These are phyloP conservation scores for Talaromyces amestolkiae DNA, from an alignment of 2,329 filamentous ascomycete genomes.

Conservation along the genomic window DNA sequence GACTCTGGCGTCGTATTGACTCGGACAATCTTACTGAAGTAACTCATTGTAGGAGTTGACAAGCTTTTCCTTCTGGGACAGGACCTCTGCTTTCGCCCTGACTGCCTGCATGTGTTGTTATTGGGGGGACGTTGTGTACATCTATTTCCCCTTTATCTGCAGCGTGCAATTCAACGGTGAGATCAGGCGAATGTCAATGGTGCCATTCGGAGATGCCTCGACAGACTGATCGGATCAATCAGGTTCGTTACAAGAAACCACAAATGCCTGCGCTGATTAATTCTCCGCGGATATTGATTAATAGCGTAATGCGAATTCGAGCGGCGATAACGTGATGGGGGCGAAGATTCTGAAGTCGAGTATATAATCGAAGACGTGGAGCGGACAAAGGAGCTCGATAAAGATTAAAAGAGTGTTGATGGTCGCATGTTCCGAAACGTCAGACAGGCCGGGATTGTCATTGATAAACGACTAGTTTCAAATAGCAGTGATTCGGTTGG, in stretches of 20 bases:
- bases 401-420: constrained; percentile 9
- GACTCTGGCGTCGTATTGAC: neutral
- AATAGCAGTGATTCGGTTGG: neutral
- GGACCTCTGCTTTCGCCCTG: constrained; percentile 51
- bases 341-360: neutral
- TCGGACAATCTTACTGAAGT: constrained; percentile 67
- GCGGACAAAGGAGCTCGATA: neutral
- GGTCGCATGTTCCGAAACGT: constrained; percentile 7
- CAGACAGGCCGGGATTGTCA: neutral
- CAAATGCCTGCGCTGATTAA: neutral
- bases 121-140: constrained; percentile 7
- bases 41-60: constrained; percentile 95
- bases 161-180: neutral
- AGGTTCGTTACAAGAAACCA: neutral
- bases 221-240: neutral
- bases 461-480: neutral
- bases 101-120: constrained; percentile 45
- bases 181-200: neutral
- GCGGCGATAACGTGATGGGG: neutral
- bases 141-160: neutral
- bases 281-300: neutral
- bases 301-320: neutral
- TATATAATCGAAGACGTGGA: neutral
- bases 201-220: constrained; percentile 7
- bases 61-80: constrained; percentile 71